Percentiles rank a stretch among this genome's conserved stretches.
Conservation (phyloP, 1,139 yeast genomes). For the Protomyces arabidopsidicola region DNA sequence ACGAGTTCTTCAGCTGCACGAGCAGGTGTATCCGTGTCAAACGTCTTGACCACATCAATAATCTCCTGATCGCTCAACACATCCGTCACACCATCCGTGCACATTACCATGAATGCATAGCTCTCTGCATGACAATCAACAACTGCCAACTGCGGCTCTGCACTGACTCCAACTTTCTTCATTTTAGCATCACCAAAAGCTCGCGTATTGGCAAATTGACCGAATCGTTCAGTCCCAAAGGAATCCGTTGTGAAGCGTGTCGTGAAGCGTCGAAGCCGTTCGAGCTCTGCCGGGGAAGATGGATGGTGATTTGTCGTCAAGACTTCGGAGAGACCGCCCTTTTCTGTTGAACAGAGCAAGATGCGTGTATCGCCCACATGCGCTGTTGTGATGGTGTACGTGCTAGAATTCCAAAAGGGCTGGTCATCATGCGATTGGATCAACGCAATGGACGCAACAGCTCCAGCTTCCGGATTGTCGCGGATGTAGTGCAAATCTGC, state of each 20-base stretch:
- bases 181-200: conserved; percentile 80
- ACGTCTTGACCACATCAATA: conserved; percentile 73
- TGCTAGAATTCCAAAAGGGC: conserved; percentile 65
- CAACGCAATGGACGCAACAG: conserved; percentile 54
- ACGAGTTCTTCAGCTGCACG: conserved; percentile 79
- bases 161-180: conserved; percentile 76
- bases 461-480: conserved; percentile 71
- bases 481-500: conserved; percentile 51
- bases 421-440: conserved; percentile 51
- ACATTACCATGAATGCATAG: conserved; percentile 64
- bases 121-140: conserved; percentile 42
- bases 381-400: conserved; percentile 70
- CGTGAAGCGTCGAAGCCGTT: conserved; percentile 64
- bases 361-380: conserved; percentile 96
- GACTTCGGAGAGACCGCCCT: conserved; percentile 69
- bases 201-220: conserved; percentile 83
- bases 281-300: conserved; percentile 69
- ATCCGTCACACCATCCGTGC: conserved; percentile 84
- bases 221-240: conserved; percentile 85
- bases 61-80: conserved; percentile 82
- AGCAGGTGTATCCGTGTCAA: conserved; percentile 64
- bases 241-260: conserved; percentile 79
- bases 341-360: conserved; percentile 61
- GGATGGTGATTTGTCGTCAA: conserved; percentile 84
- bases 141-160: conserved; percentile 84